Evolutionary conservation across 129 eudicot species (phyloP).

Genomic region (Heracleum sosnowskyi): DNA sequence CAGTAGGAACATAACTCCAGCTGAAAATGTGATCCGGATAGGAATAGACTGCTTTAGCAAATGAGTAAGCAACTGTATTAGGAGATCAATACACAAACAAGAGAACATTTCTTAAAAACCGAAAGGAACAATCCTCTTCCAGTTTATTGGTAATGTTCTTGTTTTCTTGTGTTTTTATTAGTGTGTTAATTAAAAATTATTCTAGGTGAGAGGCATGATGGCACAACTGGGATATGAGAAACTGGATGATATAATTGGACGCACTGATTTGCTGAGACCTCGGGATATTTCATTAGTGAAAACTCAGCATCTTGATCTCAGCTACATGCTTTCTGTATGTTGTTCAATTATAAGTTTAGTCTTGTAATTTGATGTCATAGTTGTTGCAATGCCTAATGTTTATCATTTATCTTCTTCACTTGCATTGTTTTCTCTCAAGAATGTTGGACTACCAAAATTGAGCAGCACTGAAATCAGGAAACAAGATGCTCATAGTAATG

Average conservation of each 20-base stretch:
- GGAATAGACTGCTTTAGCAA: neutral
- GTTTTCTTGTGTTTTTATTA: neutral
- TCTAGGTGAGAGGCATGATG: constrained; percentile 91
- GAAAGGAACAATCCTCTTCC: neutral
- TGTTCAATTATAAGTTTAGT: neutral
- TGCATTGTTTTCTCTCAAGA: constrained; percentile 30
- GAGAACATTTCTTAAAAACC: neutral
- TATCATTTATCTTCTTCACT: neutral
- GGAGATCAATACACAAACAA: neutral
- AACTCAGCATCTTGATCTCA: constrained; percentile 98
- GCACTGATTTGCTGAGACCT: constrained; percentile 79
- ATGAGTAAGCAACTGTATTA: neutral
- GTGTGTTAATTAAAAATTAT: constrained; percentile 7
- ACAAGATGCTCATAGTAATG: constrained; percentile 88
- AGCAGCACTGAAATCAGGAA: constrained; percentile 88
- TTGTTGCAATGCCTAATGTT: constrained; percentile 5
- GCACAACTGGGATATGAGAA: constrained; percentile 96
- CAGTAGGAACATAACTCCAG: neutral
- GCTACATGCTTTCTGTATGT: constrained; percentile 77
- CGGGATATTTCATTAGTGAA: constrained; percentile 91
- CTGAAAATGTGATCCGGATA: neutral
- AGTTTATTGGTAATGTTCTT: neutral
- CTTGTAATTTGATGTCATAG: neutral
- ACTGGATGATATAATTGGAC: constrained; percentile 93
- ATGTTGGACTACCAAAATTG: constrained; percentile 84